Evolutionary conservation across 495 filamentous ascomycete genomes (phyloP).

Genomic region (Neurospora sp.): DNA sequence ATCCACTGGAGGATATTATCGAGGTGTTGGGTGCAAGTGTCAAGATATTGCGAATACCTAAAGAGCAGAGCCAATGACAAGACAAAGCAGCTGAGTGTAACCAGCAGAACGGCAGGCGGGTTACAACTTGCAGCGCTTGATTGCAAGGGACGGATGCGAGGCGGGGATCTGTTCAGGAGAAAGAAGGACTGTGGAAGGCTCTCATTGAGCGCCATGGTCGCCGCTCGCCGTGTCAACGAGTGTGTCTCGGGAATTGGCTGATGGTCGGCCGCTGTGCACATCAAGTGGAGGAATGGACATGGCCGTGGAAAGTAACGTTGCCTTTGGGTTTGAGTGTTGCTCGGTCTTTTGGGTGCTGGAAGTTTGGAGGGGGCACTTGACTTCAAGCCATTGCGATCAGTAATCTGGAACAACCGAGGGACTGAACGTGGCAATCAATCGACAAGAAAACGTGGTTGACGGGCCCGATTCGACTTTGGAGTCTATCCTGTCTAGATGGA

Average conservation of each 20-base stretch:
- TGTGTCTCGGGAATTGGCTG: neutral
- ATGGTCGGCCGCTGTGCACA: neutral
- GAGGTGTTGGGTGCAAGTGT: neutral
- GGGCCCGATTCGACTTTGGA: neutral
- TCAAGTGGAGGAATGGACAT: neutral
- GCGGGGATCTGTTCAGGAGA: neutral
- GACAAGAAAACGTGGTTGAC: neutral
- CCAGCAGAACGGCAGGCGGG: neutral
- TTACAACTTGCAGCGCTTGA: neutral
- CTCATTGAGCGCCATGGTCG: neutral
- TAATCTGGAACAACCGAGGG: neutral
- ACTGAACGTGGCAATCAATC: neutral
- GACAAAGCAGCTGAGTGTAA: neutral
- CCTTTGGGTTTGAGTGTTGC: constrained; percentile 2
- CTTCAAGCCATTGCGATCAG: neutral
- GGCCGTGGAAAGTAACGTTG: constrained; percentile 15
- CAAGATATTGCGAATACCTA: neutral
- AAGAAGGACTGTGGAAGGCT: neutral
- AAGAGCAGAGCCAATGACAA: constrained; percentile 1
- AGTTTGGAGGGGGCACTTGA: neutral
- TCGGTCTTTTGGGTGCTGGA: neutral
- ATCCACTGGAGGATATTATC: neutral
- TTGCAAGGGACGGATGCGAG: neutral
- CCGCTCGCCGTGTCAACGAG: neutral
- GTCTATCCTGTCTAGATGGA: neutral